Percentiles rank a stretch among this genome's conserved stretches.
Evolutionary conservation across 1,284 basidiomycete species (phyloP).

Genomic region (Rhizoctonia solani): DNA sequence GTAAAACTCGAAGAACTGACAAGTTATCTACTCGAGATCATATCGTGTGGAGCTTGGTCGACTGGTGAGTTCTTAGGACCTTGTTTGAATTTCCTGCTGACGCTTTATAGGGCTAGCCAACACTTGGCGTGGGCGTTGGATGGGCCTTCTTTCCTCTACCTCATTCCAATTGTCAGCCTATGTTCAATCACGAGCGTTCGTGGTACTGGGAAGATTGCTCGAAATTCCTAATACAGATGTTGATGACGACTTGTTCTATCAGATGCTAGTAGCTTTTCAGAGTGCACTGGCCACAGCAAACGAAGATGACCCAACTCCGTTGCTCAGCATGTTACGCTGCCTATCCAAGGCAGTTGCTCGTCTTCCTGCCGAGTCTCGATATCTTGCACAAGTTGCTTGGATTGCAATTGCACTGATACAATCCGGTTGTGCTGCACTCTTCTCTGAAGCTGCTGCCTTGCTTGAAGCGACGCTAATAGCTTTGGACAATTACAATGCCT

Average conservation of each 20-base stretch:
- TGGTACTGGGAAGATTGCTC: slow-evolving; percentile 75
- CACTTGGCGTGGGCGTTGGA: slow-evolving; percentile 92
- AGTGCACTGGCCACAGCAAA: slow-evolving; percentile 64
- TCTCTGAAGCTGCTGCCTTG: slow-evolving; percentile 68
- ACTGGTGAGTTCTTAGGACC: slow-evolving; percentile 56
- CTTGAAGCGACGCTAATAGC: slow-evolving; percentile 69
- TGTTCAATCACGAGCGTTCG: slow-evolving; percentile 87
- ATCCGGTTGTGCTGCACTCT: slow-evolving; percentile 73
- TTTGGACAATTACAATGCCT: slow-evolving; percentile 63
- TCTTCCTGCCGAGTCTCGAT: slow-evolving; percentile 68
- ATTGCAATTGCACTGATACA: slow-evolving; percentile 80
- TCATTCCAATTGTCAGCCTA: slow-evolving; percentile 92
- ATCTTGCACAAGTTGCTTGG: slow-evolving; percentile 80
- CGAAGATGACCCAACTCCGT: slow-evolving; percentile 72
- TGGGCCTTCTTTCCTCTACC: slow-evolving; percentile 87
- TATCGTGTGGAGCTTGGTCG: slow-evolving; percentile 68
- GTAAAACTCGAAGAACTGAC: slow-evolving; percentile 71
- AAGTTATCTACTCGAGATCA: slow-evolving; percentile 63
- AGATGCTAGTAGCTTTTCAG: slow-evolving; percentile 82
- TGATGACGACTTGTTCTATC: slow-evolving; percentile 87
- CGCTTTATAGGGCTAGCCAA: slow-evolving; percentile 74
- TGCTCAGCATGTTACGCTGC: slow-evolving; percentile 86
- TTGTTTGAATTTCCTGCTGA: neutral
- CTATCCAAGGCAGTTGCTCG: slow-evolving; percentile 77
- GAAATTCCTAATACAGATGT: slow-evolving; percentile 67